Base-by-base conservation (phyloP, 371 early-diverging fungal species). In the Cladochytrium tenue region DNA sequence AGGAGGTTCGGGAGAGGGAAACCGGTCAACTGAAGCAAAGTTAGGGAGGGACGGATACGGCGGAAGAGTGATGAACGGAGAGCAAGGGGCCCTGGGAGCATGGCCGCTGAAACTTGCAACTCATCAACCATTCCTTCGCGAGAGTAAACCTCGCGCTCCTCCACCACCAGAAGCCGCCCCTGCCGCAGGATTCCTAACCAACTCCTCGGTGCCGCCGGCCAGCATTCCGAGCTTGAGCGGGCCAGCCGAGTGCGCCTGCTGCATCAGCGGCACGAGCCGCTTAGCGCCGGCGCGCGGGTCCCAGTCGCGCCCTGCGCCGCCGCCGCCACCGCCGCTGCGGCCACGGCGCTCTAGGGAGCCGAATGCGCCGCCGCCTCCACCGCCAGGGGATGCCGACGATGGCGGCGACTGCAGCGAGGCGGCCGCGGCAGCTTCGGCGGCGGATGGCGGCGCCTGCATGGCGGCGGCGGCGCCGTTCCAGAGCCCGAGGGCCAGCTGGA, bases 401-500 rank as follows among this genome's bases (percentile, higher is more conserved):
- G 43, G 43, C 43, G 43, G 43, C 43, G 43, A 20, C 43, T 7
- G 43, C 43, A 20, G 43, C 43, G 43, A 20, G 43, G 43, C 43
- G 43, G 43, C 43, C 13, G 43, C 43, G 43, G 43, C 43, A 20
- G 43, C 43, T 7, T 43, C 20, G 7, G 43, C 43, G 43, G 43
- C 43, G 13, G 43, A 43, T 20, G 43, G 43, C 43, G 43, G 43
- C 13, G 43, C 43, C 43, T 43, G 43, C 13, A 43, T 7, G 43
- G 43, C 43, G 43, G 43, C 43, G 7, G 43, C 43, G 43, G 43
- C 43, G 43, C 43, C 43, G 43, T 43, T 43, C 43, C 43, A 43
- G 7, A 43, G 7, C 13, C 13, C 43, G 43, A 43, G 43, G 43
- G 20, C 43, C 13, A 43, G 43, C 13, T 43, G 43, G 13, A 43